Evolutionary conservation across 2,329 filamentous ascomycete genomes (phyloP).

Genomic region (Daldinia eschscholtzii): DNA sequence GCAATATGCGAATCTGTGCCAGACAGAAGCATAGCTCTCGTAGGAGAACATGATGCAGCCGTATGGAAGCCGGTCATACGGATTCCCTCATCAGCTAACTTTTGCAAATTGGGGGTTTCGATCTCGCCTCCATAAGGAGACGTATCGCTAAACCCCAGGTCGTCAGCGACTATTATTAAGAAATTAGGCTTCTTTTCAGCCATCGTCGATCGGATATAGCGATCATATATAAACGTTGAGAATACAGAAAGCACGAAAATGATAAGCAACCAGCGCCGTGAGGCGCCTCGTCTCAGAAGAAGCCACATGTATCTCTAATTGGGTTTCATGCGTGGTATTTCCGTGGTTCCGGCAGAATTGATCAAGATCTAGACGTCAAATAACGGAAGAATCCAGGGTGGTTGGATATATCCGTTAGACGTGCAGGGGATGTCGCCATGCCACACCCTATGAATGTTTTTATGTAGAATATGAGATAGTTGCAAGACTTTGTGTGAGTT

Average conservation of each 20-base stretch:
- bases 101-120: slow-evolving; percentile 68
- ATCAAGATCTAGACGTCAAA: slow-evolving; percentile 21
- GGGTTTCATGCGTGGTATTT: slow-evolving; percentile 12
- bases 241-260: slow-evolving; percentile 28
- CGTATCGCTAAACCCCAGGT: slow-evolving; percentile 61
- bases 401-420: slow-evolving; percentile 31
- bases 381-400: slow-evolving; percentile 33
- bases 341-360: slow-evolving; percentile 36
- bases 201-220: slow-evolving; percentile 30
- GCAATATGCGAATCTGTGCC: slow-evolving; percentile 67
- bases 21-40: slow-evolving; percentile 70
- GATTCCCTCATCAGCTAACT: slow-evolving; percentile 62
- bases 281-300: slow-evolving; percentile 23
- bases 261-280: slow-evolving; percentile 18
- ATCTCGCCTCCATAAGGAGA: slow-evolving; percentile 69
- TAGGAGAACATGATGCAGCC: slow-evolving; percentile 70
- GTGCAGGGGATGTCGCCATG: slow-evolving; percentile 10
- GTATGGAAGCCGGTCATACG: slow-evolving; percentile 71
- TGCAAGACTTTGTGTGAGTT: not conserved
- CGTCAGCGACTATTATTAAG: slow-evolving; percentile 61
- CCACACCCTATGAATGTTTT: not conserved
- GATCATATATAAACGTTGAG: slow-evolving; percentile 30
- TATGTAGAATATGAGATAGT: not conserved
- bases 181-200: slow-evolving; percentile 56
- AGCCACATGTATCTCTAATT: slow-evolving; percentile 29